These are phyloP conservation scores for Cutaneotrichosporon cyanovorans DNA, from an alignment of 1,284 basidiomycete genomes.

Conservation along the genomic window DNA sequence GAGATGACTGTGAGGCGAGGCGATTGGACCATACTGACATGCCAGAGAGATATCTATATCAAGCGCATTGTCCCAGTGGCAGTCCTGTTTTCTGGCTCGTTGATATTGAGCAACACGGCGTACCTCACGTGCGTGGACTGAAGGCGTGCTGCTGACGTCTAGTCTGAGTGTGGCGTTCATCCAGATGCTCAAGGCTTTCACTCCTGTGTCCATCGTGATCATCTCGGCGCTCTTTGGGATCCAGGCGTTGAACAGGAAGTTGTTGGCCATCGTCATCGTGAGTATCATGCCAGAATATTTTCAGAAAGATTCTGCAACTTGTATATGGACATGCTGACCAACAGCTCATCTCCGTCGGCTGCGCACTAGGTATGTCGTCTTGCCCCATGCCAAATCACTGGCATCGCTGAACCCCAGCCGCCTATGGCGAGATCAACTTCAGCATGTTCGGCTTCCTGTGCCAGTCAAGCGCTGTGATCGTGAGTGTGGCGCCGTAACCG, in stretches of 20 bases:
- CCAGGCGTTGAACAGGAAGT: conserved; percentile 70
- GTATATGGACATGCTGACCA: conserved; percentile 37
- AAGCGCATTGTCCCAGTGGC: conserved; percentile 89
- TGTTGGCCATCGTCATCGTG: conserved; percentile 65
- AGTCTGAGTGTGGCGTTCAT: conserved; percentile 91
- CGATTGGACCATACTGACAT: neutral
- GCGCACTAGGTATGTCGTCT: conserved; percentile 64
- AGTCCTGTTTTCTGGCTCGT: conserved; percentile 79
- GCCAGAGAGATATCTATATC: conserved; percentile 61
- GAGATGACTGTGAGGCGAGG: conserved; percentile 56
- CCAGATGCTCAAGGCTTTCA: conserved; percentile 98
- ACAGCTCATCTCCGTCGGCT: conserved; percentile 79
- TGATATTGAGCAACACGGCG: conserved; percentile 89
- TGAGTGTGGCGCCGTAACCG: conserved; percentile 18
- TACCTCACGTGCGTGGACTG: conserved; percentile 55
- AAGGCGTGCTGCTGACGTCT: conserved; percentile 4
- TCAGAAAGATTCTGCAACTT: too few relatives aligned
- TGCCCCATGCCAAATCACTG: neutral
- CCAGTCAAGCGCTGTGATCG: conserved; percentile 65
- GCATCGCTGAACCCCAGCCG: conserved; percentile 18
- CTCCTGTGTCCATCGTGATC: conserved; percentile 84
- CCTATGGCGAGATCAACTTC: conserved; percentile 76
- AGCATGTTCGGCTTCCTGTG: conserved; percentile 77
- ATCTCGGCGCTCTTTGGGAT: conserved; percentile 83
- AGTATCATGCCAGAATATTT: too few relatives aligned